These are phyloP conservation scores for sorghum (Sorghum bicolor) DNA, from an alignment of 176 grass and related monocot genomes.

Conservation along the genomic window DNA sequence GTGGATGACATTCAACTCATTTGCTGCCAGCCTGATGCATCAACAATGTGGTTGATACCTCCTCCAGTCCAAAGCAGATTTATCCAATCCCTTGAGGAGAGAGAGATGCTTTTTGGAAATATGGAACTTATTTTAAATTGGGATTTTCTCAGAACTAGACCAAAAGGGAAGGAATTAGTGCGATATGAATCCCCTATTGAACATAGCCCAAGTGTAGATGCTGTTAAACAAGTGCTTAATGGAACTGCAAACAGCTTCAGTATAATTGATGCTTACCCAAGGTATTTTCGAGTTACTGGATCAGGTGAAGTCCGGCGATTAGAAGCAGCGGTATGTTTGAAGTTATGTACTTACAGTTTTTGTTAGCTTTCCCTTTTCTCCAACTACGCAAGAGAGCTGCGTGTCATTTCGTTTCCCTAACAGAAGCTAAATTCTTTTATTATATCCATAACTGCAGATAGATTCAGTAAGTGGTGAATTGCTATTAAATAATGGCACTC, in stretches of 20 bases:
- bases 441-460: slow-evolving; percentile 44
- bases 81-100: slow-evolving; percentile 59
- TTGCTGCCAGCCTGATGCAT: slow-evolving; percentile 95
- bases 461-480: slow-evolving; percentile 74
- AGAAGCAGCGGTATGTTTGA: slow-evolving; percentile 62
- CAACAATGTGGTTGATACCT: slow-evolving; percentile 84
- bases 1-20: slow-evolving; percentile 92
- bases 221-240: slow-evolving; percentile 76
- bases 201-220: slow-evolving; percentile 51
- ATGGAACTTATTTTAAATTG: slow-evolving; percentile 81
- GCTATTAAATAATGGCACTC: slow-evolving; percentile 61
- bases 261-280: slow-evolving; percentile 83
- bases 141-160: slow-evolving; percentile 90
- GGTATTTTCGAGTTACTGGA: slow-evolving; percentile 86
- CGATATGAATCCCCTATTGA: slow-evolving; percentile 70
- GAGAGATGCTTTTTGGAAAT: slow-evolving; percentile 43
- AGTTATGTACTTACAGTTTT: neutral
- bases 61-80: slow-evolving; percentile 74
- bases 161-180: slow-evolving; percentile 95
- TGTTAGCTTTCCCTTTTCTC: neutral
- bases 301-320: slow-evolving; percentile 92
- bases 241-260: slow-evolving; percentile 63
- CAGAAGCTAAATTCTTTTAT: slow-evolving; percentile 7
- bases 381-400: neutral
- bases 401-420: neutral